Base-by-base conservation (phyloP, 1,139 yeast species). In the Martiniozyma asiatica region DNA sequence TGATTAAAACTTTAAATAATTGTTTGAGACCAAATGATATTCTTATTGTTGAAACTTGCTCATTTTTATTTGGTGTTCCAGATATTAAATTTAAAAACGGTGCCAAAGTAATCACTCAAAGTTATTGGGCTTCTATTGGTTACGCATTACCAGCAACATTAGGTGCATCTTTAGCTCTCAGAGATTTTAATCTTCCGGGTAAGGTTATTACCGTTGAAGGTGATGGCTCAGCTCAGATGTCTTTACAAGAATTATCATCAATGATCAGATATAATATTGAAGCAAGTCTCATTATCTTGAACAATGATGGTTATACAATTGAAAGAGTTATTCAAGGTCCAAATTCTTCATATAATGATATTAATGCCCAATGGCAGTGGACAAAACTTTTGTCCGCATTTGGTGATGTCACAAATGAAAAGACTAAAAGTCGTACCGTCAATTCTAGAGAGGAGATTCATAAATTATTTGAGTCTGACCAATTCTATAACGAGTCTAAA, bases 201-300 rank as follows among this genome's bases (percentile, higher is more conserved):
- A 67, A 87, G 40, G 69, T 81, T 7, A 52, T 80, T 14, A 59
- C 82, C 6, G 61, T 81, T 14, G 87, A 79, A 58, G 95, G 95
- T 29, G 95, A 85, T 49, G 95, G 95, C 1, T 76, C 92, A 10
- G 84, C 94, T 2, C 92, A 81, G 57, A 79, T 82, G 92, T 78
- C 94, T 2, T 62, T 77, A 27, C 85, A 77, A 53, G 95, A 84
- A 51, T 55, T 84, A 31, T 73, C 85, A 1, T 70, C 85, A 6
- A 71, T 67, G 48, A 51, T 80, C 24, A 68, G 89, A 37, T 65
- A 68, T 43, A 61, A 66, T 25, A 58, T 76, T 20, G 67, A 68
- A 18, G 78, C 87, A 12, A 69, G 74, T 22, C 60, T 84, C 17
- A 65, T 80, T 44, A 53, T 84, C 31, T 59, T 82, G 56, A 84